Base-by-base conservation (phyloP, 2,329 filamentous ascomycete species). In the Colletotrichum sidae region DNA sequence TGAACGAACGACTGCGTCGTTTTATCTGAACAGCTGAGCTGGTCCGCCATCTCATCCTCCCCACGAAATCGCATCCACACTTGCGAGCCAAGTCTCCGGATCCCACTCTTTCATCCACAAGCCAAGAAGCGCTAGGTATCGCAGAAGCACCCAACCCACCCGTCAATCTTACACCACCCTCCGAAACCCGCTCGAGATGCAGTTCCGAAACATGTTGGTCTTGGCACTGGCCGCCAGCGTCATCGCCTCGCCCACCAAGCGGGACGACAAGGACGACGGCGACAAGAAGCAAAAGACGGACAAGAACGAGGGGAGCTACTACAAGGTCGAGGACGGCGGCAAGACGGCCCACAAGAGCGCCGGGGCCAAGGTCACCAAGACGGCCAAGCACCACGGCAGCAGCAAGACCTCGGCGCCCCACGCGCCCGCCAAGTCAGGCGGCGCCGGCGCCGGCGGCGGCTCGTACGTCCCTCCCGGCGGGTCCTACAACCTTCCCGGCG, bases 171-270 rank as follows among this genome's bases (percentile, higher is more conserved):
- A 11, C 41, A 11, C 35, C 9, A 17, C 55, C 25, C 42, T 37
- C 47, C 34, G 9, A 33, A 34, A 17, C 12, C 45, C 39, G 38
- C 35, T 25, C 6, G 35, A n/a, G 33, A 60, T 64, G 61, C 60
- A 17, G 46, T 45, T 64, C 50, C 61, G 61, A 60, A 60, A 60
- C 50, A 39, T 49, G 44, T 56, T 64, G 15, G 42, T 64, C 61
- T 55, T 64, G 56, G 55, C 55, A 33, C 61, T 64, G 15, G 39
- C 47, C 42, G 50, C 46, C 17, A 54, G 44, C 34, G 50, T 38
- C 33, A 25, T 64, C 8, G 61, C 55, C 10, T 60, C 55, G 13
- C 61, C 59, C 2, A 34, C 56, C n/a, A 42, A 55, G 6, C 59
- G 54, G 42, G 44, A 15, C 53, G 38, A 53, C 6, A 33, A 42